phyloP scores from a whole-genome alignment of 108 stramenopile species.

The Skeletonema tropicum region DNA sequence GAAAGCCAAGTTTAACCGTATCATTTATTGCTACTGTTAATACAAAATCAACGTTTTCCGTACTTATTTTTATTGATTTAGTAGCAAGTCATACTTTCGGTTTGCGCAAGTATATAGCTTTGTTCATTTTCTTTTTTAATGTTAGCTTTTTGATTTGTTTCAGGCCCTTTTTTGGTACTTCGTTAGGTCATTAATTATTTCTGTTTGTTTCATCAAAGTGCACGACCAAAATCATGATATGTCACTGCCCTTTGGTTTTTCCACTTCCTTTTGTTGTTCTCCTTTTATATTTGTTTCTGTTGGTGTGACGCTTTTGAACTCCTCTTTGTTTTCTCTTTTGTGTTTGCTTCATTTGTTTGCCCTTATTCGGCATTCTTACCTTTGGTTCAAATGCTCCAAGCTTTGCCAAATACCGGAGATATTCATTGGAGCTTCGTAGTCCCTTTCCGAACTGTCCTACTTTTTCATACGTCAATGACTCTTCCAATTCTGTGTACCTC shows the following conservation, averaged over 20 bases:
- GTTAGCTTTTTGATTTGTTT: too few species aligned
- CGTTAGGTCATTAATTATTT: too few species aligned
- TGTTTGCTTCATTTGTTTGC: neutral
- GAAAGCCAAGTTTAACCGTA: too few species aligned
- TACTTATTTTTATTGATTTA: too few species aligned
- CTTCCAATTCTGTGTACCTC: conserved; percentile 24
- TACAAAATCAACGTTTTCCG: too few species aligned
- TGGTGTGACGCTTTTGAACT: neutral
- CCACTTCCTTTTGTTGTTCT: neutral
- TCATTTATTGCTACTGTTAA: too few species aligned
- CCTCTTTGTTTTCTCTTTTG: neutral
- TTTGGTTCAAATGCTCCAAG: conserved; percentile 31
- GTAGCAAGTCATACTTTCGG: too few species aligned
- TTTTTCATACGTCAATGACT: conserved; percentile 17
- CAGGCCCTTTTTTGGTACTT: too few species aligned
- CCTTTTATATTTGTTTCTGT: neutral
- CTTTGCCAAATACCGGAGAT: conserved; percentile 17
- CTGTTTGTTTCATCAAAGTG: too few species aligned
- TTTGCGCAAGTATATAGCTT: too few species aligned
- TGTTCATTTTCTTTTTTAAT: too few species aligned
- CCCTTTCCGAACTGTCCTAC: conserved; percentile 24
- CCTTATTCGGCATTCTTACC: neutral
- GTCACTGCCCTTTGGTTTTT: neutral
- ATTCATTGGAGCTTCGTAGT: conserved; percentile 12
- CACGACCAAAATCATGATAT: too few species aligned